These are phyloP conservation scores for Cyberlindnera misumaiensis DNA, from an alignment of 805 yeast genomes.

Conservation along the genomic window DNA sequence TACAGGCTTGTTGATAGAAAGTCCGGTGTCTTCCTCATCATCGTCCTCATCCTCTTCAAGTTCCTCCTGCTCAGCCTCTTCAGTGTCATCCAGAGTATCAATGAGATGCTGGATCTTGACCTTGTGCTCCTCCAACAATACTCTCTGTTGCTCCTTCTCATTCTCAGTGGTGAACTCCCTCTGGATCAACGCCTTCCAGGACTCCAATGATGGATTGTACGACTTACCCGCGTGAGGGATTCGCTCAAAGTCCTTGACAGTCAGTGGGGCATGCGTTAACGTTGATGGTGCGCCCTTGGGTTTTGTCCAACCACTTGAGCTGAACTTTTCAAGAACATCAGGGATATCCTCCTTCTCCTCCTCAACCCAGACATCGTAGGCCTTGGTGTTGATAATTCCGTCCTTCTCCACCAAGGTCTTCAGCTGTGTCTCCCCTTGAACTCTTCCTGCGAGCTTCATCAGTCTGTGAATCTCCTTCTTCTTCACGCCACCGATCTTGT, in stretches of 20 bases:
- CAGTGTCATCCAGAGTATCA: conserved; percentile 53
- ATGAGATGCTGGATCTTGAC: conserved; percentile 60
- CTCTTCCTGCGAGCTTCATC: conserved; percentile 72
- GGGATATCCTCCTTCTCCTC: conserved; percentile 27
- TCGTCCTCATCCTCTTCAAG: conserved; percentile 27
- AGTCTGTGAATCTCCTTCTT: conserved; percentile 27
- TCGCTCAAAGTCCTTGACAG: conserved; percentile 40
- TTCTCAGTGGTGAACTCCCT: conserved; percentile 62
- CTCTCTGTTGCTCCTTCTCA: conserved; percentile 56
- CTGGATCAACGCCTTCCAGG: conserved; percentile 71
- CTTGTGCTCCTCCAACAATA: conserved; percentile 54
- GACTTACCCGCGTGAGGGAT: conserved; percentile 85
- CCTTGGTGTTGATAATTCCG: conserved; percentile 48
- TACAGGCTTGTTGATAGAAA: conserved; percentile 72
- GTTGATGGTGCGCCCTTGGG: conserved; percentile 53
- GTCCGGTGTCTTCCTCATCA: conserved; percentile 31
- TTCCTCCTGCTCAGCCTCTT: conserved; percentile 35
- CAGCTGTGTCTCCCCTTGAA: conserved; percentile 44
- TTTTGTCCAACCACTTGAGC: conserved; percentile 42
- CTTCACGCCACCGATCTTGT: conserved; percentile 45
- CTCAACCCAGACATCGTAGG: conserved; percentile 68
- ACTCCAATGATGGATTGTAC: conserved; percentile 79
- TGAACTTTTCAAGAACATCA: conserved; percentile 29
- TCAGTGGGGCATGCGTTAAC: conserved; percentile 43
- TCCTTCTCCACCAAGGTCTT: conserved; percentile 53